phyloP scores from a whole-genome alignment of 1,139 yeast species.

The Debaryomyces sp. region DNA sequence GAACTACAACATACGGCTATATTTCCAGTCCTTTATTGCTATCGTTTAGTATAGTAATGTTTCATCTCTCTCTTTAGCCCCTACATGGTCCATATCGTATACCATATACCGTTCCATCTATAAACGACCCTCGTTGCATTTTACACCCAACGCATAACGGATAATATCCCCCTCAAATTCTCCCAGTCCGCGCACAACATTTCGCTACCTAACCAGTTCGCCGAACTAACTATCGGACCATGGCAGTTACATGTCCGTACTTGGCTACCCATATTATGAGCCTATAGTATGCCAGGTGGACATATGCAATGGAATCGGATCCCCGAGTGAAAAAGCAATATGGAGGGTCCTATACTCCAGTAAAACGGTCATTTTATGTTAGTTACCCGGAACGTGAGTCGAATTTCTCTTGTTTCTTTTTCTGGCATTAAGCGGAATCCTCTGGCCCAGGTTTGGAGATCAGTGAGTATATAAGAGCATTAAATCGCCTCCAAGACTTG shows the following conservation, averaged over 20 bases:
- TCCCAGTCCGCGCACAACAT: background rate
- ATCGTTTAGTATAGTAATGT: too few relatives aligned
- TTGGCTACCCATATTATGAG: background rate
- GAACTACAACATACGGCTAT: too few relatives aligned
- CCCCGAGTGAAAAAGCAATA: background rate
- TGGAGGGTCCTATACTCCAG: conserved; percentile 4
- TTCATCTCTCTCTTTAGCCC: too few relatives aligned
- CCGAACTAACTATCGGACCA: background rate
- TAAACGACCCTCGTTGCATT: background rate
- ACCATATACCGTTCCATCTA: too few relatives aligned
- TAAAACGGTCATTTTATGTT: conserved; percentile 1
- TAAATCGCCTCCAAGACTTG: background rate
- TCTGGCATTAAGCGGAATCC: conserved; percentile 6
- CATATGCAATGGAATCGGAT: conserved; percentile 22
- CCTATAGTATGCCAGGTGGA: background rate
- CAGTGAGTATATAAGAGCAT: conserved; percentile 2
- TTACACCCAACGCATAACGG: background rate
- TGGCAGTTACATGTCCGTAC: background rate
- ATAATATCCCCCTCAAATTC: background rate
- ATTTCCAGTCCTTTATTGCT: too few relatives aligned
- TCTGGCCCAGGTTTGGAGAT: conserved; percentile 4
- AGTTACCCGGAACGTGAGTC: conserved; percentile 4
- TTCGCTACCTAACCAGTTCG: background rate
- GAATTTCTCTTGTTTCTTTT: conserved; percentile 1
- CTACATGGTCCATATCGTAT: too few relatives aligned